phyloP scores from a whole-genome alignment of 257 asterid genomes.

The Solanum dulcamara region DNA sequence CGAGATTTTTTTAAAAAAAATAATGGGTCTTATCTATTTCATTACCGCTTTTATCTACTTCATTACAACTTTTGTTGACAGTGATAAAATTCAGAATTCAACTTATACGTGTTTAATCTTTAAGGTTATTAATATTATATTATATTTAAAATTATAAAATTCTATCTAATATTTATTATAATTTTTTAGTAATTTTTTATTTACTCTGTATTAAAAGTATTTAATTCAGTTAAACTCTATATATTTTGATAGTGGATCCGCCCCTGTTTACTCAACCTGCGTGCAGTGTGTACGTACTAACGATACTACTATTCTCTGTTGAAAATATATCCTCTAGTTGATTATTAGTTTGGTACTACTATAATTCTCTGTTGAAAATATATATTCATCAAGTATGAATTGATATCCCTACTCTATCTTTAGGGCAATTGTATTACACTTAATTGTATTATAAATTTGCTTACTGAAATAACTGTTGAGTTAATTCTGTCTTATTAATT shows the following conservation, averaged over 20 bases:
- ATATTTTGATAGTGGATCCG: neutral
- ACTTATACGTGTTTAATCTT: neutral
- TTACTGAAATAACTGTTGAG: too few species aligned
- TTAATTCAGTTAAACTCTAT: rapidly evolving
- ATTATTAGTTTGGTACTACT: neutral
- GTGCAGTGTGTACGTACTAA: neutral
- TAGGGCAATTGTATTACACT: neutral
- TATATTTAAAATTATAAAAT: neutral
- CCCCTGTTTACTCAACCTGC: neutral
- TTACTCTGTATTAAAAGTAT: neutral
- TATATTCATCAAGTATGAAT: neutral
- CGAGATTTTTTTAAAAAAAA: too few species aligned
- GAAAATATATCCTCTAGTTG: neutral
- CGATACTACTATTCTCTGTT: neutral
- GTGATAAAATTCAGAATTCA: too few species aligned
- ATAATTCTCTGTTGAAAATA: neutral
- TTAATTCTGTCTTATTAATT: too few species aligned
- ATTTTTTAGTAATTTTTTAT: neutral
- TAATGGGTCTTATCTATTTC: too few species aligned
- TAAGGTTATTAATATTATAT: too few species aligned
- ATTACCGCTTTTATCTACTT: too few species aligned
- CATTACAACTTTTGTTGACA: too few species aligned
- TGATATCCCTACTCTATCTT: neutral
- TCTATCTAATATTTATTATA: neutral
- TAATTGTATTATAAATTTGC: neutral